Base-by-base conservation (phyloP, 805 yeast species). In the Myxozyma monticola region DNA sequence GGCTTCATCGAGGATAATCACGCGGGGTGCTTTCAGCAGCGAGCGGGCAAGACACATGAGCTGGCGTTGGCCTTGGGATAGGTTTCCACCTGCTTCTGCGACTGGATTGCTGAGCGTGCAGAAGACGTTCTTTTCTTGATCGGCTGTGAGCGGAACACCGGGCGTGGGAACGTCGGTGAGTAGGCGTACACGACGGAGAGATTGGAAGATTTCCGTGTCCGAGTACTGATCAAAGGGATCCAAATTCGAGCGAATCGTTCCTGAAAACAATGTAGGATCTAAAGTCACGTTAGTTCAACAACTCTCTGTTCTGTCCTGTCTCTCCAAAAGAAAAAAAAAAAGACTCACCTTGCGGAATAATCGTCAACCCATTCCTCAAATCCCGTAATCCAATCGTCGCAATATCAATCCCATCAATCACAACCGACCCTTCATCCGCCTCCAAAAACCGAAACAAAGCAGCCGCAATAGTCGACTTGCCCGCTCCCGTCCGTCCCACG, bases 401-500 rank as follows among this genome's bases (percentile, higher is more conserved):
- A 43, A 82, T 80, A 63, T 85, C 81, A 28, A 84, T 49, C 2
- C 83, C 88, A 66, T 85, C 93, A 54, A 85, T 81, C 8, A 63
- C 45, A 34, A 85, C 77, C 0, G 65, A 57, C 8, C 95, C 95
- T 7, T 67, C 48, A 6, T 74, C 76, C 7, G 84, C 68, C 62
- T 85, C 91, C 42, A 75, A 55, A 52, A 72, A 60, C 42, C 83
- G 67, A 74, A 91, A 91, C 60, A 91, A 77, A 1, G 98, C 96
- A 6, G 96, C 87, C 57, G 91, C 89, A 56, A 91, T 90, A 0
- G 99, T 91, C 0, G 97, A 89, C 68, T 91, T 91, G 61, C 99
- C 99, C 20, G 98, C 98, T 68, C 99, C 99, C 0, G 99, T 91
- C 69, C 98, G 82, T 26, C 99, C 99, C 53, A 91, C 97, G 64